Evolutionary conservation across 2,329 filamentous ascomycete genomes (phyloP).

Genomic region (Calonectria montana): DNA sequence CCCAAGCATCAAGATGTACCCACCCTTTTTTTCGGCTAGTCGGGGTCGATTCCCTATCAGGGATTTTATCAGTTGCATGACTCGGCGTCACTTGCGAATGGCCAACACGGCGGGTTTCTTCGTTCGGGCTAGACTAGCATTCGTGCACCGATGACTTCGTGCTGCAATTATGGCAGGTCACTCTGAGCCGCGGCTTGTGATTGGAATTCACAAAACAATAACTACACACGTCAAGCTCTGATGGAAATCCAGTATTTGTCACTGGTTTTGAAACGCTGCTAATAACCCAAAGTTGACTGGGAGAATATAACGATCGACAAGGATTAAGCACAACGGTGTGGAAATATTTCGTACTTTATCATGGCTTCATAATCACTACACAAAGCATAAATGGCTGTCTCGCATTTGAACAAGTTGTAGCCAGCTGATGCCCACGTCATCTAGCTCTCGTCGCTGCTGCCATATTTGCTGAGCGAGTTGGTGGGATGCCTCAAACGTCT

Average conservation of each 20-base stretch:
- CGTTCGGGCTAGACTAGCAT: no score
- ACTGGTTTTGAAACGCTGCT: no score
- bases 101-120: background rate
- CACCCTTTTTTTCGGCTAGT: background rate
- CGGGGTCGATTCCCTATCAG: background rate
- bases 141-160: no score
- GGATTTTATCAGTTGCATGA: background rate
- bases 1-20: background rate
- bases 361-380: background rate
- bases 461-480: conserved; percentile 1
- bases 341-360: background rate
- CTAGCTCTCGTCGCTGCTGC: background rate
- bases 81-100: background rate
- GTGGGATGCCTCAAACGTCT: background rate
- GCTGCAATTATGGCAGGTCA: no score
- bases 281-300: no score
- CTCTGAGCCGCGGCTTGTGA: no score
- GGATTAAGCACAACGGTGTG: no score
- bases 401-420: background rate
- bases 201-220: no score
- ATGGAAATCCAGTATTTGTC: no score
- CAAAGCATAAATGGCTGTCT: background rate
- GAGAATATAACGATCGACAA: no score
- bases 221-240: no score
- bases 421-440: background rate